Evolutionary conservation across 2,329 filamentous ascomycete genomes (phyloP).

Genomic region (Aspergillus fructus): DNA sequence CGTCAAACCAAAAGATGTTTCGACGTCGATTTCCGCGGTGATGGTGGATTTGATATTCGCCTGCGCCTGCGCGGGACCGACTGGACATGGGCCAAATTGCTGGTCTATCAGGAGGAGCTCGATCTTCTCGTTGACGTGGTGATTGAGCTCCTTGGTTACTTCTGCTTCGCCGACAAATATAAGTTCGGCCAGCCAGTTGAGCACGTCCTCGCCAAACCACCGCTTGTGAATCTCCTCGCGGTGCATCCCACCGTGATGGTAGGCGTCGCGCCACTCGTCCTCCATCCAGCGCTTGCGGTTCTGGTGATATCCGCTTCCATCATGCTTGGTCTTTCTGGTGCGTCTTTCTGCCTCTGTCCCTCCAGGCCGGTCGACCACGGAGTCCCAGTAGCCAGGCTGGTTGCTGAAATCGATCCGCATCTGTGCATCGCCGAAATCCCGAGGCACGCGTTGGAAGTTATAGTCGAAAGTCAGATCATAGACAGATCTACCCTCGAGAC

Average conservation of each 20-base stretch:
- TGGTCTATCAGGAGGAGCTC: conserved; percentile 11
- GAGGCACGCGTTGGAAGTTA: conserved; percentile 35
- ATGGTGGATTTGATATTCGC: conserved; percentile 8
- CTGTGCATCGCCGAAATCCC: conserved; percentile 31
- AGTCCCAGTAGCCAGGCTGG: conserved; percentile 39
- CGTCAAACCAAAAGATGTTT: too few relatives aligned
- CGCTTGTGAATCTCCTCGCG: conserved; percentile 35
- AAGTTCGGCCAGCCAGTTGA: conserved; percentile 28
- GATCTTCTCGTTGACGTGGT: conserved; percentile 9
- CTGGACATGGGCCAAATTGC: conserved; percentile 12
- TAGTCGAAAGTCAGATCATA: conserved; percentile 46
- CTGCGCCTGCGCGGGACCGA: conserved; percentile 7
- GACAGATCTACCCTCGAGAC: conserved; percentile 14
- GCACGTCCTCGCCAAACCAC: conserved; percentile 34
- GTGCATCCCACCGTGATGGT: conserved; percentile 26
- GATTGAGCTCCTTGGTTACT: conserved; percentile 10
- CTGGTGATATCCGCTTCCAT: conserved; percentile 27
- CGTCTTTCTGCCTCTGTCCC: conserved; percentile 16
- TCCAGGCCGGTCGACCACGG: conserved; percentile 21
- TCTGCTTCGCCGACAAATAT: conserved; percentile 1
- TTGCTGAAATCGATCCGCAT: conserved; percentile 45
- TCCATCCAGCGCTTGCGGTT: conserved; percentile 41
- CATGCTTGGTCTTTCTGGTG: conserved; percentile 23
- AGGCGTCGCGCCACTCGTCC: conserved; percentile 39
- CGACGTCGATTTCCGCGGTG: not conserved